These are phyloP conservation scores for Ogataea populi-albae DNA, from an alignment of 805 yeast species.

Conservation along the genomic window DNA sequence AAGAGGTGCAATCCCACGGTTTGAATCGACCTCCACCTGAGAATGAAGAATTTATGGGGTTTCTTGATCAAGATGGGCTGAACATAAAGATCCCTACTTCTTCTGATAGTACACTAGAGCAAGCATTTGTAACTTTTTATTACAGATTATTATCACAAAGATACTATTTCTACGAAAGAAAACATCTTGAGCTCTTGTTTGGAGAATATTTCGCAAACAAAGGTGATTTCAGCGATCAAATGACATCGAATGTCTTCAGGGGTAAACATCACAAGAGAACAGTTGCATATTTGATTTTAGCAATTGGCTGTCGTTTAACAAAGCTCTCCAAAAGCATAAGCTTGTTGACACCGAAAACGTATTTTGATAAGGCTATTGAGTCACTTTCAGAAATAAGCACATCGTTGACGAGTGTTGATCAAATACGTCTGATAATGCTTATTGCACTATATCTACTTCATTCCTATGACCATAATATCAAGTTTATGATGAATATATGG, in stretches of 20 bases:
- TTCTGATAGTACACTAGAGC: slow-evolving; percentile 6
- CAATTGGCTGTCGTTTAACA: slow-evolving; percentile 15
- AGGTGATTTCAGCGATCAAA: background rate
- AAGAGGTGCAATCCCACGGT: slow-evolving; percentile 9
- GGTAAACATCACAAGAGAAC: slow-evolving; percentile 6
- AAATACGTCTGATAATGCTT: slow-evolving; percentile 16
- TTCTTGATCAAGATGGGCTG: slow-evolving; percentile 4
- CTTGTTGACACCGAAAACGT: slow-evolving; percentile 10
- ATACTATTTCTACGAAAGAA: slow-evolving; percentile 14
- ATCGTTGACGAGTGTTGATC: slow-evolving; percentile 9
- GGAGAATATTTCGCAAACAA: slow-evolving; percentile 4
- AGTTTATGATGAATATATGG: slow-evolving; percentile 19
- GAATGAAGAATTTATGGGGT: slow-evolving; percentile 9
- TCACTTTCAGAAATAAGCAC: slow-evolving; percentile 4
- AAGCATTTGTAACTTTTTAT: slow-evolving; percentile 10
- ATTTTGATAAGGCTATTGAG: slow-evolving; percentile 14
- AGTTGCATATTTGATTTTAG: slow-evolving; percentile 12
- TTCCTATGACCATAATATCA: slow-evolving; percentile 15
- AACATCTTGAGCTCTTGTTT: slow-evolving; percentile 9
- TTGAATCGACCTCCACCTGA: slow-evolving; percentile 9
- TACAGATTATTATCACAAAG: slow-evolving; percentile 12
- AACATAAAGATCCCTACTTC: background rate
- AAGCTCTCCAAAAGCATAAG: slow-evolving; percentile 10
- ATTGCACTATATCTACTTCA: slow-evolving; percentile 16
- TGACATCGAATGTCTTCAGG: slow-evolving; percentile 1